These are phyloP conservation scores for peach (Prunus persica) DNA, from an alignment of 306 rosid species.

Conservation along the genomic window DNA sequence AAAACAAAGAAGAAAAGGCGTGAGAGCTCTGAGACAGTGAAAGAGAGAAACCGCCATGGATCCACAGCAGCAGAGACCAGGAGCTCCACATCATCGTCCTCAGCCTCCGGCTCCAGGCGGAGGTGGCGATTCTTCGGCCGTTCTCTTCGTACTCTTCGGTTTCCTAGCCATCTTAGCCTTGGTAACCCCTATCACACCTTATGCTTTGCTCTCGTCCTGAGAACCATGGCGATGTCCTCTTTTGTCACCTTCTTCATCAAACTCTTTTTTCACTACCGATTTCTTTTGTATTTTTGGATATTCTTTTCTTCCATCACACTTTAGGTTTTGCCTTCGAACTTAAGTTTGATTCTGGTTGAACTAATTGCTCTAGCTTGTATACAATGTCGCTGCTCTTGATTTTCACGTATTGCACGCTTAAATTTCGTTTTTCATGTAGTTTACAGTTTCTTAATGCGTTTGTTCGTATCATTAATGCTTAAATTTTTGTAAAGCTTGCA, in stretches of 20 bases:
- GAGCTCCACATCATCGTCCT: conserved; percentile 26
- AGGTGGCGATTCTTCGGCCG: conserved; percentile 28
- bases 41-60: conserved; percentile 52
- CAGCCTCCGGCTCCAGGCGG: conserved; percentile 13
- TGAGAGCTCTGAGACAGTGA: neutral
- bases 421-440: neutral
- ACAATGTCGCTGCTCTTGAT: neutral
- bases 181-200: conserved; percentile 39
- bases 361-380: neutral
- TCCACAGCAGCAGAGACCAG: conserved; percentile 32
- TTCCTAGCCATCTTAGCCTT: conserved; percentile 46
- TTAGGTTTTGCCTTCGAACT: neutral
- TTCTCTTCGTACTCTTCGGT: conserved; percentile 25
- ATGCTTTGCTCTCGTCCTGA: neutral
- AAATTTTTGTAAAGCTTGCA: neutral
- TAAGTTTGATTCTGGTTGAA: neutral
- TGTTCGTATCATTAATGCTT: neutral
- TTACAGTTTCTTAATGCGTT: neutral
- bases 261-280: neutral
- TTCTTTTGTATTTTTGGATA: neutral
- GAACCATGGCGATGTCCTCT: neutral
- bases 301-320: neutral
- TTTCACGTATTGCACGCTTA: too few species aligned
- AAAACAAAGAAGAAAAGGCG: neutral
- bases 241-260: neutral